A percentile compares a stretch with the other conserved stretches of the same genome.
phyloP scores from a whole-genome alignment of 2,329 filamentous ascomycete genomes.

The Botrytis aclada region DNA sequence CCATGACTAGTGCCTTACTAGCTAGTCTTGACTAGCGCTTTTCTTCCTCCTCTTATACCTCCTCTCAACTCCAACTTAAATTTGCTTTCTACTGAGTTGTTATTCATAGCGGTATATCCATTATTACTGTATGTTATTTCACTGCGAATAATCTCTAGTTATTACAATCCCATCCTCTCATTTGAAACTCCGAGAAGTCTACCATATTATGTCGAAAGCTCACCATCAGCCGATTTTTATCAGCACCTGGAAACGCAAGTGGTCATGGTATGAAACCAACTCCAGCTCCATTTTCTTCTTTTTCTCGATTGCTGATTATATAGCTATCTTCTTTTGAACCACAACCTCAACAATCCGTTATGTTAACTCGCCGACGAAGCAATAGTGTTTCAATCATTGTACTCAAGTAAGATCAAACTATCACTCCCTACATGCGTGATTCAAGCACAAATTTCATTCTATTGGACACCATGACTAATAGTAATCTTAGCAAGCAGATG shows the following conservation, averaged over 20 bases:
- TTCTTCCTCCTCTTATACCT: background rate
- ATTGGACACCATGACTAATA: background rate
- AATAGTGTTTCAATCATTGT: background rate
- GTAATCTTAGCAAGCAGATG: background rate
- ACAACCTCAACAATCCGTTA: background rate
- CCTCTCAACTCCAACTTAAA: background rate
- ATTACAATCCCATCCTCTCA: background rate
- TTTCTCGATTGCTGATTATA: background rate
- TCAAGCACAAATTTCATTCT: background rate
- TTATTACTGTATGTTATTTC: background rate
- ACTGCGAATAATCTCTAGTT: too few relatives aligned
- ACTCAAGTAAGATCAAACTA: background rate
- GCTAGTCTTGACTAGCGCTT: background rate
- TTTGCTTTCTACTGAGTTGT: background rate
- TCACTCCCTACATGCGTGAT: background rate
- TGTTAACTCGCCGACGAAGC: background rate
- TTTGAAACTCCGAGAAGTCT: background rate
- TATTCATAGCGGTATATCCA: background rate
- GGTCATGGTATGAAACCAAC: background rate
- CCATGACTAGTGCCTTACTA: background rate
- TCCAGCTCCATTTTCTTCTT: too few relatives aligned
- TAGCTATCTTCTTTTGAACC: background rate
- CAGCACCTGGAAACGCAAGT: background rate
- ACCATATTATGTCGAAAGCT: accelerated
- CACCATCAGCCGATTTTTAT: background rate